Conservation (phyloP, 2,329 filamentous ascomycete genomes). For the Bipolaris oryzae region DNA sequence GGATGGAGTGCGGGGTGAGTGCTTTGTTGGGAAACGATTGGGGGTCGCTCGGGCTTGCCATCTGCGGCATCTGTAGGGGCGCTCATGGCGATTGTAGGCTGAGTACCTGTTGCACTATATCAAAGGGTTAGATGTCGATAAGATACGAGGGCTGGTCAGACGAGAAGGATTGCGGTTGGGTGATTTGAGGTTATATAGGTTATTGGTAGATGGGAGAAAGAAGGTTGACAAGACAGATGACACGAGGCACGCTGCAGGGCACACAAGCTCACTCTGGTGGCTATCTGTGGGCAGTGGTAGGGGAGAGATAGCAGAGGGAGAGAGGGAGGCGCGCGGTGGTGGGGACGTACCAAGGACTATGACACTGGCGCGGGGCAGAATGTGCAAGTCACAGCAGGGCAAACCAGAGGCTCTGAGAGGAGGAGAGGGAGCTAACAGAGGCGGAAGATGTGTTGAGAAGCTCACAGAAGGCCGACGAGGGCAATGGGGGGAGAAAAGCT, state of each 20-base stretch:
- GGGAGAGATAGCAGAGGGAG: constrained; percentile 1
- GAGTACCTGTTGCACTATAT: constrained; percentile 32
- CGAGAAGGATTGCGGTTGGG: constrained; percentile 7
- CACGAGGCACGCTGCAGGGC: not conserved
- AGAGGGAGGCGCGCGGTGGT: constrained; percentile 13
- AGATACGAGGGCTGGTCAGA: not conserved
- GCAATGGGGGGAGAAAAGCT: constrained; percentile 24
- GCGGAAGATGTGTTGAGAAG: constrained; percentile 4
- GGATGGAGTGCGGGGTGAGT: constrained; percentile 50
- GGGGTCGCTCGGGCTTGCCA: constrained; percentile 22
- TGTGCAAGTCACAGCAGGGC: not conserved
- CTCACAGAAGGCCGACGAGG: constrained; percentile 8
- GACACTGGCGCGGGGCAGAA: constrained; percentile 6
- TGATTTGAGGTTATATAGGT: constrained; percentile 2
- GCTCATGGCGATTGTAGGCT: constrained; percentile 29
- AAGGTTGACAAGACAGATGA: constrained; percentile 2
- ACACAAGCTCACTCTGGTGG: constrained; percentile 14
- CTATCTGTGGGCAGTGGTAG: not conserved
- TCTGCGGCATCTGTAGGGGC: constrained; percentile 34
- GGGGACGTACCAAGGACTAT: constrained; percentile 8
- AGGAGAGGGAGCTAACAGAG: not conserved
- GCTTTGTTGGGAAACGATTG: constrained; percentile 34
- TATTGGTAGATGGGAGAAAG: constrained; percentile 9
- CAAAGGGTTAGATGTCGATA: constrained; percentile 21
- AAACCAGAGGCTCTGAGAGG: not conserved